Percentiles rank a stretch among this genome's conserved stretches.
phyloP scores from a whole-genome alignment of 139 green algal species.

The Micractinium sp. region DNA sequence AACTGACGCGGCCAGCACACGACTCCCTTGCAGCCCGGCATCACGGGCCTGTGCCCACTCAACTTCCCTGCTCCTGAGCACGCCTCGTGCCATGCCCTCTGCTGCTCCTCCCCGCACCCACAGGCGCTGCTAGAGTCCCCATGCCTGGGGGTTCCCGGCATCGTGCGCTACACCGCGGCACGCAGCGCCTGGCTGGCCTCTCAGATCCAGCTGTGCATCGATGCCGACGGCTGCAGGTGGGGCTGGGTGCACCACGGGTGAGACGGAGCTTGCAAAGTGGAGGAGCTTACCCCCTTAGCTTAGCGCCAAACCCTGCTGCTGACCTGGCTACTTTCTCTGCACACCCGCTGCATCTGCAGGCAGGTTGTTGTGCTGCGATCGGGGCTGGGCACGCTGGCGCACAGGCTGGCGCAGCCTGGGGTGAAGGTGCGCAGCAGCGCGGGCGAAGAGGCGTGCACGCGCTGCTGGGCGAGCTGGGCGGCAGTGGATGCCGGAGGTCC shows the following conservation, averaged over 20 bases:
- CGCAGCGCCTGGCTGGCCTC: not conserved
- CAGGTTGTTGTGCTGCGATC: constrained; percentile 41
- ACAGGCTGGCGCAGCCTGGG: constrained; percentile 5
- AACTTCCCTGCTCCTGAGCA: not conserved
- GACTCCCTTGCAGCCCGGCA: no score
- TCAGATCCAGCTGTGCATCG: constrained; percentile 10
- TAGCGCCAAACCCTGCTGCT: no score
- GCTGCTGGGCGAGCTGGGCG: not conserved
- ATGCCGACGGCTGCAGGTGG: constrained; percentile 1
- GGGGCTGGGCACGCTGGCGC: not conserved
- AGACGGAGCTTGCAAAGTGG: no score
- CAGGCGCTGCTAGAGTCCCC: constrained; percentile 27
- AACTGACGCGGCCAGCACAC: no score
- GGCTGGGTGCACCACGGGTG: no score
- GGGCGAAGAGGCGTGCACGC: no score
- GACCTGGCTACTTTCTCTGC: not conserved
- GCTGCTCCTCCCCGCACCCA: not conserved
- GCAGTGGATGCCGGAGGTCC: no score
- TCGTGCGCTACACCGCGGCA: not conserved
- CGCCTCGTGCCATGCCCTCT: no score
- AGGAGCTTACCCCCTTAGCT: no score
- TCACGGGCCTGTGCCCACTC: no score
- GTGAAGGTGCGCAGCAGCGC: not conserved
- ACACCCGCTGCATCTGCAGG: not conserved
- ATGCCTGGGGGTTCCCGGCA: constrained; percentile 28